Base-by-base conservation (phyloP, 192 early-diverging fungal species). In the Gonapodya prolifera region DNA sequence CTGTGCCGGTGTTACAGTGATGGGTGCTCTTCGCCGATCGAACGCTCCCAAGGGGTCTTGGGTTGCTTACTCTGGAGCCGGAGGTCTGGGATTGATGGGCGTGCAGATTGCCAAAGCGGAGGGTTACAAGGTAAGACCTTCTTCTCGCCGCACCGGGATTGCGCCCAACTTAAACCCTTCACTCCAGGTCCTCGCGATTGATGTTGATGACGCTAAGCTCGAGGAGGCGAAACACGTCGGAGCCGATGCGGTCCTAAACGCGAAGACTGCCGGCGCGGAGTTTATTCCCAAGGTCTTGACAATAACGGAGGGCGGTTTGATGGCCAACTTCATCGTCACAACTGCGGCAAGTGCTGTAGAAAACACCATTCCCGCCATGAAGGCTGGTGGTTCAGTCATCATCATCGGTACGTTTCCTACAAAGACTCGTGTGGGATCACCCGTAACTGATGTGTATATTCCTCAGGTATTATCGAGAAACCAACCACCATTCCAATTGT, bases 191-290 rank as follows among this genome's bases (percentile, higher is more conserved):
- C 71, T 73, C 28, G 71, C 71, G 8, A 18, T 73, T 29, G 71
- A 73, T 32, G 32, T 73, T 32, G 71, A 73, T 29, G 71, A 73
- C 71, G 29, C 8, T 32, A 73, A 73, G 71, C 71, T 73, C 71
- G 71, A 2, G 2, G 32, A 18, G 31, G 71, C 71, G 8, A 30
- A 16, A 13, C 18, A 32, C 8, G 28, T 73, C 13, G 71, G 71
- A 2, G 71, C 71, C 16, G 28, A 73, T 18, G 71, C 71, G 2
- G 18, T 18, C 18, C 8, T 73, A 29, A 73, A 73, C 31, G 28
- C 71, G 8, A 73, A 73, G 31, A 73, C 31, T 18, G 71, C 18
- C 28, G 71, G 71, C 16, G 71, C 71, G 8, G 29, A 73, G 71
- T 16, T 32, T 18, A 2, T 32, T 29, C 2, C 13, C 71, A 32